A percentile compares a stretch with the other conserved stretches of the same genome.
Evolutionary conservation across 495 filamentous ascomycete species (phyloP).

Genomic region (Wilcoxina mikolae): DNA sequence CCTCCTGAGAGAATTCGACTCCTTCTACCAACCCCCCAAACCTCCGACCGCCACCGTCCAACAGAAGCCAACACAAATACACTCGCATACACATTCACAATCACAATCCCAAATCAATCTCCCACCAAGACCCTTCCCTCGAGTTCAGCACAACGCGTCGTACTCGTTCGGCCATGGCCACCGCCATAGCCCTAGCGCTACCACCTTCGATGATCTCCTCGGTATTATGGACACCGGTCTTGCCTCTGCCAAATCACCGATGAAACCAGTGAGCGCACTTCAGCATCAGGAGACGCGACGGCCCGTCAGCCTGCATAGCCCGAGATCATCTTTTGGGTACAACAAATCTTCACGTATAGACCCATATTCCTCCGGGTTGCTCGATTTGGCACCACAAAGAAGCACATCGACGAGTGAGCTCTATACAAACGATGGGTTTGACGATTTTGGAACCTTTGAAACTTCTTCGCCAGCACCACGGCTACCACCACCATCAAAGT

Average conservation of each 20-base stretch:
- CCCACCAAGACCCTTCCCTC: slow-evolving; percentile 15
- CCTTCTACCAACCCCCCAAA: slow-evolving; percentile 12
- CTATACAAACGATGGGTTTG: background rate
- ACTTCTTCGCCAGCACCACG: background rate
- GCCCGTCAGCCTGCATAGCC: slow-evolving; percentile 17
- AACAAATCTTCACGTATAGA: background rate
- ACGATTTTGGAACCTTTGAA: background rate
- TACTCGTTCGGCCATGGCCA: slow-evolving; percentile 19
- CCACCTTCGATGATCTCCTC: slow-evolving; percentile 26
- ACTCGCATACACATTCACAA: too few species aligned
- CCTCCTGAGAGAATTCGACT: slow-evolving; percentile 25
- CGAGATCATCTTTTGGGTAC: background rate
- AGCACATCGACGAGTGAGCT: slow-evolving; percentile 1
- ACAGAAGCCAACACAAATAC: slow-evolving; percentile 2
- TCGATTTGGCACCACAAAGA: background rate
- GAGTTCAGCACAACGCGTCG: slow-evolving; percentile 4
- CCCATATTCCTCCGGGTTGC: slow-evolving; percentile 2
- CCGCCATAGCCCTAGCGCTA: slow-evolving; percentile 19
- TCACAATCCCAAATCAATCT: slow-evolving; percentile 3
- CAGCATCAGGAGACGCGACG: slow-evolving; percentile 6
- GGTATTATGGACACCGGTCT: slow-evolving; percentile 10
- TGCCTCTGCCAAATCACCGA: background rate
- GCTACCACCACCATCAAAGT: background rate
- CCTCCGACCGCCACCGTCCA: too few species aligned
- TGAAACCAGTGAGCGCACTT: background rate